A percentile compares a stretch with the other conserved stretches of the same genome.
Evolutionary conservation across 768 basidiomycete species (phyloP).

Genomic region (Lactarius sp.): DNA sequence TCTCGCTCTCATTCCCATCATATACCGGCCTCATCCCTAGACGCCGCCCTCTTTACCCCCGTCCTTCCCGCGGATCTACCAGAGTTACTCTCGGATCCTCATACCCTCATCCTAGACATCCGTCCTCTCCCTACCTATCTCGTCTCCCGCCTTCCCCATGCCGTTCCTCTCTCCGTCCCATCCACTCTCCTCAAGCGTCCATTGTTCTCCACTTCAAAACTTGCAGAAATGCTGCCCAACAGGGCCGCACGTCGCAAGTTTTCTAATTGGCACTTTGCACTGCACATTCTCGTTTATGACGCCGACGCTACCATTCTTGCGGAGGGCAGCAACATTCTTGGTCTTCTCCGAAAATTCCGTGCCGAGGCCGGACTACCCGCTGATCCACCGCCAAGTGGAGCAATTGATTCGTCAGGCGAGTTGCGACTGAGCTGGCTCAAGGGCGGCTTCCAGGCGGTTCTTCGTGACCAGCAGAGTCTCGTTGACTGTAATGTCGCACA

Average conservation of each 20-base stretch:
- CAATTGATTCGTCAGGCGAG: not conserved
- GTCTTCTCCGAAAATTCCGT: conserved; percentile 71
- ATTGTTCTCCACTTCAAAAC: conserved; percentile 70
- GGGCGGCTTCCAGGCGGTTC: conserved; percentile 77
- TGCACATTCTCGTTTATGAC: conserved; percentile 79
- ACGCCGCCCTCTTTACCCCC: conserved; percentile 25
- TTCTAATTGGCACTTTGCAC: conserved; percentile 49
- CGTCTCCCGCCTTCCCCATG: conserved; percentile 56
- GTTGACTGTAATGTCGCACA: conserved; percentile 46
- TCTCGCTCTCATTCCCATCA: conserved; percentile 14
- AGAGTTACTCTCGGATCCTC: conserved; percentile 33
- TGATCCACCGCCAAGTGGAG: conserved; percentile 7
- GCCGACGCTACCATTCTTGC: conserved; percentile 61
- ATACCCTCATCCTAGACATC: conserved; percentile 77
- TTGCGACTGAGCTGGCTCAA: conserved; percentile 69
- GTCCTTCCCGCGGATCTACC: conserved; percentile 32
- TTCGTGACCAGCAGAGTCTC: conserved; percentile 47
- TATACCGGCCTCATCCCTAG: conserved; percentile 15
- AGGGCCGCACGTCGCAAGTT: conserved; percentile 53
- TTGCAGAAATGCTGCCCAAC: conserved; percentile 77
- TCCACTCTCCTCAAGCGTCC: conserved; percentile 93
- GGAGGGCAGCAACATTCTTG: conserved; percentile 63
- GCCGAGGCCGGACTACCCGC: conserved; percentile 43
- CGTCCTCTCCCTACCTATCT: conserved; percentile 75
- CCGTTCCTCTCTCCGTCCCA: conserved; percentile 86